Percentiles rank a stretch among this genome's conserved stretches.
Conservation (phyloP, 2,329 filamentous ascomycete genomes). For the Colletotrichum scovillei region DNA sequence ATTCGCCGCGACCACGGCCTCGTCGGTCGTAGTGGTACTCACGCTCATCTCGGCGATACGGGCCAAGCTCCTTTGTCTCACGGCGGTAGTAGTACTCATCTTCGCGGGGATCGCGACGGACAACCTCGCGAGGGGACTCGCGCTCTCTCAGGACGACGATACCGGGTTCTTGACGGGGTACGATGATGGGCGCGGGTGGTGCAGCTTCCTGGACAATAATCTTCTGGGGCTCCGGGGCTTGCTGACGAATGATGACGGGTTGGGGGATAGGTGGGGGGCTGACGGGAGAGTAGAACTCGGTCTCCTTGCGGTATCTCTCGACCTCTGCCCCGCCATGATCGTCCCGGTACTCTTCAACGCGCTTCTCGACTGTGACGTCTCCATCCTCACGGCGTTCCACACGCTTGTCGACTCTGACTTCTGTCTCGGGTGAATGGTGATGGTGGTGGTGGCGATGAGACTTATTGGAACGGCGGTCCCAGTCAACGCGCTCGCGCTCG, state of each 20-base stretch:
- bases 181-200: slow-evolving; percentile 61
- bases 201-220: slow-evolving; percentile 71
- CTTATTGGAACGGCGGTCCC: slow-evolving; percentile 46
- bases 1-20: slow-evolving; percentile 48
- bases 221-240: slow-evolving; percentile 65
- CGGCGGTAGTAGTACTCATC: slow-evolving; percentile 66
- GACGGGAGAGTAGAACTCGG: slow-evolving; percentile 69
- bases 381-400: slow-evolving; percentile 57
- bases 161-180: slow-evolving; percentile 58
- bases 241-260: slow-evolving; percentile 68
- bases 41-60: slow-evolving; percentile 40
- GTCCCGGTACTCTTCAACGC: slow-evolving; percentile 61
- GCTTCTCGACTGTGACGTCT: slow-evolving; percentile 66
- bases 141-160: slow-evolving; percentile 57
- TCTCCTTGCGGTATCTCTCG: slow-evolving; percentile 71
- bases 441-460: slow-evolving; percentile 37
- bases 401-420: slow-evolving; percentile 56
- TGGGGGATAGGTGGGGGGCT: slow-evolving; percentile 55
- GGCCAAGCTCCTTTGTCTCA: slow-evolving; percentile 55
- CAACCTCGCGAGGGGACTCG: slow-evolving; percentile 52
- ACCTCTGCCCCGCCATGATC: slow-evolving; percentile 60
- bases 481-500: slow-evolving; percentile 45
- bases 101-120: slow-evolving; percentile 51
- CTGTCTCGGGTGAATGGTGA: slow-evolving; percentile 46
- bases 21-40: slow-evolving; percentile 46